Base-by-base conservation (phyloP, 257 asterid genomes). In the Handroanthus guayacan region DNA sequence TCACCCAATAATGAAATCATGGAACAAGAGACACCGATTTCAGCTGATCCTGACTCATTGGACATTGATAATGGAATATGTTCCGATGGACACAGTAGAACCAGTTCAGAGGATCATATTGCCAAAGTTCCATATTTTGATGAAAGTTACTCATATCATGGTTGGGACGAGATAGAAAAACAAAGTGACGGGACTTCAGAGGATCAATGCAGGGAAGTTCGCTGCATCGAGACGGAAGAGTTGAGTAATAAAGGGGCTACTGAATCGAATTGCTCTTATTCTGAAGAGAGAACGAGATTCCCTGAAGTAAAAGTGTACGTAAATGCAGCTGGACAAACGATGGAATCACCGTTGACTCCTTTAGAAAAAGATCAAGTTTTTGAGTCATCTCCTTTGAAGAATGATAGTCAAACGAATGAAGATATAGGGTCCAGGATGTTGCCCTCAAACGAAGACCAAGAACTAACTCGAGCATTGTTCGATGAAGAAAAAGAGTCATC, bases 111-210 rank as follows among this genome's bases (percentile, higher is more conserved):
- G 57, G 91, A 82, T 51, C 91, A 81, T 71, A 81, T 81, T 31
- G 86, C 85, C 55, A 79, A 84, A 68, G 77, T 90, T 14, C 93
- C 92, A 2, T 88, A 84, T 81, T 89, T 81, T 67, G 86, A 83
- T 36, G 88, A 87, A 67, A 86, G 82, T 36, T 91, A 87, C 69
- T 90, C 96, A 4, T 83, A 72, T 80, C 88, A 78, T 47, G 92
- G 84, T 18, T 95, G 99, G 99, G 98, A 84, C 69, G 97, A 89
- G 41, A 81, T 87, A 4, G 99, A 90, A 63, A 87, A 87, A 75
- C 92, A 82, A 79, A 95, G 99, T 47, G 75, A 76, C 41, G 88
- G 80, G 57, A 55, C 89, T 6, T 88, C 91, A 3, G 98, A 93
- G 80, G 97, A 95, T 78, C 72, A 81, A 18, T 93, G 95, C 85